A percentile compares a stretch with the other conserved stretches of the same genome.
Evolutionary conservation across 768 basidiomycete species (phyloP).

Genomic region (Boletus rubropictus): DNA sequence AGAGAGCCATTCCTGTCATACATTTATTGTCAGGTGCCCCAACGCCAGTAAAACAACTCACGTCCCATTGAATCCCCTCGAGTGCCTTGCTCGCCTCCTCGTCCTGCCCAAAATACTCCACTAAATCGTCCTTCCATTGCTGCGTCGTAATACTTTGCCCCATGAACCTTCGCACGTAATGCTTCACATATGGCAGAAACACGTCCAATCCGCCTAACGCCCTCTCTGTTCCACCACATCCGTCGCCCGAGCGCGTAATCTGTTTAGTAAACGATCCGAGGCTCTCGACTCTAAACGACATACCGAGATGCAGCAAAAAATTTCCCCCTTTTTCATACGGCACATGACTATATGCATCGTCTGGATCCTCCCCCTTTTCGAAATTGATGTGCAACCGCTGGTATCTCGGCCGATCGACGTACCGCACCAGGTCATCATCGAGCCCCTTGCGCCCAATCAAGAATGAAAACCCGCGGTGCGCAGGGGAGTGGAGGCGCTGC

Average conservation of each 20-base stretch:
- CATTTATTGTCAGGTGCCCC: neutral
- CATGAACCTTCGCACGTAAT: slow-evolving; percentile 78
- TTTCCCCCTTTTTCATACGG: slow-evolving; percentile 91
- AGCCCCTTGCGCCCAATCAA: slow-evolving; percentile 71
- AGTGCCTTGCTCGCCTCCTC: slow-evolving; percentile 56
- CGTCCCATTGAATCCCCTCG: slow-evolving; percentile 73
- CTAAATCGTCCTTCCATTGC: slow-evolving; percentile 79
- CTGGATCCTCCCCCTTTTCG: slow-evolving; percentile 66
- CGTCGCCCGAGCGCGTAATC: neutral
- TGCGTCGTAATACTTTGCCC: slow-evolving; percentile 79
- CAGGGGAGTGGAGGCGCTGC: slow-evolving; percentile 61
- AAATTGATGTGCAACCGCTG: slow-evolving; percentile 76
- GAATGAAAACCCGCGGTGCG: slow-evolving; percentile 75
- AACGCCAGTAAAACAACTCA: slow-evolving; percentile 30
- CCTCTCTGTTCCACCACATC: slow-evolving; percentile 2
- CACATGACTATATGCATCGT: slow-evolving; percentile 68
- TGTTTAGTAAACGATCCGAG: neutral
- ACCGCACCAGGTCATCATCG: slow-evolving; percentile 58
- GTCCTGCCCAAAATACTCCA: slow-evolving; percentile 56
- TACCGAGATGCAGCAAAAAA: slow-evolving; percentile 78
- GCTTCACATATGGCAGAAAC: slow-evolving; percentile 78
- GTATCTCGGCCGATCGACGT: slow-evolving; percentile 55
- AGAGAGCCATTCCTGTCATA: slow-evolving; percentile 66
- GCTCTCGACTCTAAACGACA: slow-evolving; percentile 8
- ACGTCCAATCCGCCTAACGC: slow-evolving; percentile 39